Evolutionary conservation across 176 grass and related monocot genomes (phyloP).

Genomic region (sorghum (Sorghum bicolor)): Sorghum_bicolor_NCBIv3 NC_012873.2:65546501-65547000

Average conservation of each 20-base stretch:
- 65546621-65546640: neutral
- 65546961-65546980: neutral
- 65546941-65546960: neutral
- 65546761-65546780: no score
- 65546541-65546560: conserved; percentile 2
- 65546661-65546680: conserved; percentile 3
- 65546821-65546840: no score
- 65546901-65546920: no score
- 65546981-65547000: neutral
- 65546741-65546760: no score
- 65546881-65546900: no score
- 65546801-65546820: no score
- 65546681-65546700: conserved; percentile 7
- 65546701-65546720: conserved; percentile 33
- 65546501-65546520: neutral
- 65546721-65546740: no score
- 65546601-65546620: conserved; percentile 6
- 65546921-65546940: no score
- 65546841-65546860: no score
- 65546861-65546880: no score
- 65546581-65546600: conserved; percentile 10
- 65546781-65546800: no score
- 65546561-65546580: neutral
- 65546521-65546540: neutral
- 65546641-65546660: neutral